Conservation (phyloP, 495 filamentous ascomycete species). For the Aspergillus asperescens region DNA sequence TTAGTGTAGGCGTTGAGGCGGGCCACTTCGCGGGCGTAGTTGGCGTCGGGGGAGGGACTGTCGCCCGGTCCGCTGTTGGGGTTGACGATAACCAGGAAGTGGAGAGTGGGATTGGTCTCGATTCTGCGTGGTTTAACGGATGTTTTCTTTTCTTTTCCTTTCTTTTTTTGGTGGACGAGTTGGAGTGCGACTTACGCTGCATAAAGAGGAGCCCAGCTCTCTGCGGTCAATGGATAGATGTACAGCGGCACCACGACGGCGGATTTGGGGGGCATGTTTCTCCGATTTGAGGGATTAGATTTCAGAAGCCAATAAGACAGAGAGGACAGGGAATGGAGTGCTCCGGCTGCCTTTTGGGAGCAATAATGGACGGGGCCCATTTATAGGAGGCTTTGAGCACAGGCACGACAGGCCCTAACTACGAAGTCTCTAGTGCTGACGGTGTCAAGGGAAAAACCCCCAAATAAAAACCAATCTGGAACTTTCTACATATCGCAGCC, state of each 20-base stretch:
- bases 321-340: no score
- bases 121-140: slow-evolving; percentile 2
- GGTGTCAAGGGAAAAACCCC: neutral
- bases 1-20: slow-evolving; percentile 14
- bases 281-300: no score
- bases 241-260: slow-evolving; percentile 18
- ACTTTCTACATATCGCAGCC: no score
- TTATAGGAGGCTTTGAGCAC: neutral
- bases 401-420: no score
- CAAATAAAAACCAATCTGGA: no score
- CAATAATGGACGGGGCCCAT: neutral
- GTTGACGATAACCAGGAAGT: slow-evolving; percentile 20
- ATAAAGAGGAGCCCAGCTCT: slow-evolving; percentile 19
- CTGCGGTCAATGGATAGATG: slow-evolving; percentile 16
- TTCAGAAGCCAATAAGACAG: no score
- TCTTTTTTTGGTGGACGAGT: neutral
- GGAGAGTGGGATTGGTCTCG: slow-evolving; percentile 4
- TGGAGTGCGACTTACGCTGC: slow-evolving; percentile 7
- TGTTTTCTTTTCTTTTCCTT: neutral
- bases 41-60: slow-evolving; percentile 7
- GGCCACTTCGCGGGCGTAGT: slow-evolving; percentile 14
- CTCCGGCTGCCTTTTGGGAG: no score
- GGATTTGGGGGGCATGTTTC: slow-evolving; percentile 9
- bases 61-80: slow-evolving; percentile 19
- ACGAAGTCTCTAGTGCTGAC: no score